A percentile compares a stretch with the other conserved stretches of the same genome.
phyloP scores from a whole-genome alignment of 2,329 filamentous ascomycete genomes.

The Pyricularia pennisetigena region DNA sequence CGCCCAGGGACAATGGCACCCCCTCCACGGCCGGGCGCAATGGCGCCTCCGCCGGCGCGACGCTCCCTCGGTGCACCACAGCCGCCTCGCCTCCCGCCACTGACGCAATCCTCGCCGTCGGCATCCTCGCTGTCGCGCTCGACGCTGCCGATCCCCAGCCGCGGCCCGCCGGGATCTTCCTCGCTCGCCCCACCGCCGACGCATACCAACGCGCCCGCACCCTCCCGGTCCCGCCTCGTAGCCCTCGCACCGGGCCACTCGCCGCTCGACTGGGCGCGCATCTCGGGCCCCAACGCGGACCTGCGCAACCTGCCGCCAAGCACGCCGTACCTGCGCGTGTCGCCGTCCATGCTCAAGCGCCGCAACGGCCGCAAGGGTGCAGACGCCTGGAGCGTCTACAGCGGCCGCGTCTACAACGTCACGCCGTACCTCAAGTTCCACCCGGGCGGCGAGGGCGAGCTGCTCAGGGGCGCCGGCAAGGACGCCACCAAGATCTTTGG shows the following conservation, averaged over 20 bases:
- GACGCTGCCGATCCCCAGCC: constrained; percentile 27
- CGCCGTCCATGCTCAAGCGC: constrained; percentile 66
- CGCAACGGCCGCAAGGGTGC: constrained; percentile 76
- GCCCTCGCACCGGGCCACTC: constrained; percentile 83
- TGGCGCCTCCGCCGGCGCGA: constrained; percentile 6
- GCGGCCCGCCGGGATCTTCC: constrained; percentile 21
- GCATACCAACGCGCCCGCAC: constrained; percentile 34
- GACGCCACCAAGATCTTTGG: constrained; percentile 56
- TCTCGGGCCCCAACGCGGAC: constrained; percentile 54
- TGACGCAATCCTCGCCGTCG: constrained; percentile 18
- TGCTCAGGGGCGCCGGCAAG: constrained; percentile 51
- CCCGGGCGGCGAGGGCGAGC: constrained; percentile 72
- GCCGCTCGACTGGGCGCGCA: constrained; percentile 88
- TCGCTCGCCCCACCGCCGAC: constrained; percentile 46
- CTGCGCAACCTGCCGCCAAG: constrained; percentile 51
- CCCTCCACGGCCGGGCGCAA: constrained; percentile 10
- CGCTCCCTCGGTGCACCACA: neutral
- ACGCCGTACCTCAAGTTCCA: constrained; percentile 84
- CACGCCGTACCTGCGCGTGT: constrained; percentile 59
- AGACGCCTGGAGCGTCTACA: constrained; percentile 84
- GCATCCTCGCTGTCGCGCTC: constrained; percentile 9
- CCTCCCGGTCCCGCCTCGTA: constrained; percentile 50
- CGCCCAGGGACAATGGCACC: constrained; percentile 13
- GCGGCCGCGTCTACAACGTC: constrained; percentile 90
- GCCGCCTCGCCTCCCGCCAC: constrained; percentile 12